Evolutionary conservation across 306 rosid genomes (phyloP).

Genomic region (Prunus mira): DNA sequence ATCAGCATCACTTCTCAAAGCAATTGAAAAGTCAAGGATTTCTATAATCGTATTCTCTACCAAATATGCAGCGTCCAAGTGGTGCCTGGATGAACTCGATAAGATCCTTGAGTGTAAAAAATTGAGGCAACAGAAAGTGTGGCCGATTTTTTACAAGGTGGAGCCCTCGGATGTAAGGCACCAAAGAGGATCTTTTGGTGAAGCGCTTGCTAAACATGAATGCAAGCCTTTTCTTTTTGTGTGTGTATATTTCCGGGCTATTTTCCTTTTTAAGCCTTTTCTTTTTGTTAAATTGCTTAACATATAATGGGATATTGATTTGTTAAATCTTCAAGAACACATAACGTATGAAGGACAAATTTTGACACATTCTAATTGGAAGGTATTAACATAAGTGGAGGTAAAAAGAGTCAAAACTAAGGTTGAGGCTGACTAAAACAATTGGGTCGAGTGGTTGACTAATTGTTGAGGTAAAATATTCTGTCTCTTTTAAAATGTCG

Average conservation of each 20-base stretch:
- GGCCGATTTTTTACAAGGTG: neutral
- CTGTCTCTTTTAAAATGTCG: neutral
- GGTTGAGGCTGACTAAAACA: neutral
- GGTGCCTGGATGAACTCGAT: neutral
- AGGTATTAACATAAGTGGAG: neutral
- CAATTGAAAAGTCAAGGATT: neutral
- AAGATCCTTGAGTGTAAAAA: neutral
- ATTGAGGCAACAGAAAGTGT: neutral
- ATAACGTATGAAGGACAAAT: neutral
- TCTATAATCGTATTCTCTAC: neutral
- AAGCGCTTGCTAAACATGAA: neutral
- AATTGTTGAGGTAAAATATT: neutral
- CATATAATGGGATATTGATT: neutral
- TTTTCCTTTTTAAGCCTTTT: neutral
- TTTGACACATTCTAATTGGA: neutral
- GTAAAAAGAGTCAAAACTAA: neutral
- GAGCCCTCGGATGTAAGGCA: neutral
- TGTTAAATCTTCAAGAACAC: neutral
- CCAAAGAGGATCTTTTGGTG: neutral
- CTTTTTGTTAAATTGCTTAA: neutral
- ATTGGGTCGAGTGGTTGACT: neutral
- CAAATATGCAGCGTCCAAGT: neutral
- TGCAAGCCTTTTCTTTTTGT: neutral
- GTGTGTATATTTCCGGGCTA: neutral
- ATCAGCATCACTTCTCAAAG: neutral